These are phyloP conservation scores for Russula sp. DNA, from an alignment of 768 basidiomycete species.

Conservation along the genomic window DNA sequence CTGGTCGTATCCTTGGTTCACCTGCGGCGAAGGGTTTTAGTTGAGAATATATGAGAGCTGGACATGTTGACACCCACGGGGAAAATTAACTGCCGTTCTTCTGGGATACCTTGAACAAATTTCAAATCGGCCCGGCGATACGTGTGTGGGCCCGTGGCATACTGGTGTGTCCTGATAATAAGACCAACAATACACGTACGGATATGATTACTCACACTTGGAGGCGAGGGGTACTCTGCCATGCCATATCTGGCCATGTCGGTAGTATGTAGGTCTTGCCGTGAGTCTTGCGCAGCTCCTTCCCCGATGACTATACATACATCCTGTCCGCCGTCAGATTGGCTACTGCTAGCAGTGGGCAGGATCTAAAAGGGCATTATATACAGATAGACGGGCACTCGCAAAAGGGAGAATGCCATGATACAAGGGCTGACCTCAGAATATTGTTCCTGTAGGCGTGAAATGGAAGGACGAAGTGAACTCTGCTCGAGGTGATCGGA, in stretches of 20 bases:
- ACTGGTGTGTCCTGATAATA: not conserved
- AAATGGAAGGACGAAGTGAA: no score
- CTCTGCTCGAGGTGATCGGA: no score
- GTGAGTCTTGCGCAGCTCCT: not conserved
- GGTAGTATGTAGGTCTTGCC: not conserved
- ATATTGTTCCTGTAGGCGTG: no score
- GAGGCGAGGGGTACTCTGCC: not conserved
- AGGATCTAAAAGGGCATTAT: not conserved
- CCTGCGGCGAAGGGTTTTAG: not conserved
- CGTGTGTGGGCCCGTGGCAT: not conserved
- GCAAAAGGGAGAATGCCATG: no score
- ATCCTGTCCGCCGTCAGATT: not conserved
- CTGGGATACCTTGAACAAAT: not conserved
- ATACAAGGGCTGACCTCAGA: not conserved
- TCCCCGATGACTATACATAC: no score
- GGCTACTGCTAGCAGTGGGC: not conserved
- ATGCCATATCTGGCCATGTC: not conserved
- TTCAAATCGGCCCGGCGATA: not conserved
- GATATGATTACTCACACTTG: not conserved
- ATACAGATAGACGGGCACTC: not conserved
- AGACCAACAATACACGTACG: not conserved
- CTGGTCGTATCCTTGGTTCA: not conserved
- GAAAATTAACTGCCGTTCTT: not conserved
- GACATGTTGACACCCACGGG: not conserved
- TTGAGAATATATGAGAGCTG: no score